A percentile compares a stretch with the other conserved stretches of the same genome.
phyloP scores from a whole-genome alignment of 2,329 filamentous ascomycete genomes.

The Nakataea oryzae region DNA sequence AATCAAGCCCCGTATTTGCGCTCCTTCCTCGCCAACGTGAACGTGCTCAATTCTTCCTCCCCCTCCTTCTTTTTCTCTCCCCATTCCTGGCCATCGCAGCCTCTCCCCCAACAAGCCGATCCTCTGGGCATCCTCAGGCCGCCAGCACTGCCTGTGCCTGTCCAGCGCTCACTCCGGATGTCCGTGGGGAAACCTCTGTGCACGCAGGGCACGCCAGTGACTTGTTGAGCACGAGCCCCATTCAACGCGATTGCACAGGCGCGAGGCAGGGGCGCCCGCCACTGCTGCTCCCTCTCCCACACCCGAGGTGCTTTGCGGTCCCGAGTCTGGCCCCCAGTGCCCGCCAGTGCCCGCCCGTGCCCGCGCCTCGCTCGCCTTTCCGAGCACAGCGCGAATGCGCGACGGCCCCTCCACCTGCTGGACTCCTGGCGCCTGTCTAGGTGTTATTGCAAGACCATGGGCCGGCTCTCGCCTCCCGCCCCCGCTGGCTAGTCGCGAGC shows the following conservation, averaged over 20 bases:
- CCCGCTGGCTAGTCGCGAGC: background rate
- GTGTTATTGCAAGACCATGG: background rate
- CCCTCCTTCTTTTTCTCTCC: background rate
- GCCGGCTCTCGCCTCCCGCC: background rate
- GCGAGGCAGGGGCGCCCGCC: no score
- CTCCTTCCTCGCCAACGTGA: no score
- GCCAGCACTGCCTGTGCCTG: no score
- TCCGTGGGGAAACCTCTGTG: background rate
- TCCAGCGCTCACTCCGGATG: background rate
- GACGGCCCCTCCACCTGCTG: background rate
- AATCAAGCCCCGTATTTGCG: background rate
- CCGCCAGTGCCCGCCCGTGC: background rate
- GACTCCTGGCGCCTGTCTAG: background rate
- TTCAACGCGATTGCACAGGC: background rate
- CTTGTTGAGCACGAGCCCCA: background rate
- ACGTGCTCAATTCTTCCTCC: background rate
- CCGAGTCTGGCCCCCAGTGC: background rate
- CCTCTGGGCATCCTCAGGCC: background rate
- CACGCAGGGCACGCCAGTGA: background rate
- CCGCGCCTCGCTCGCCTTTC: background rate
- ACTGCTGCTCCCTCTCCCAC: background rate
- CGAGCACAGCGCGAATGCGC: background rate
- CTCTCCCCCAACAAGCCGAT: background rate
- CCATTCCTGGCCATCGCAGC: background rate
- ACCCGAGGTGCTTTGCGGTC: background rate